A percentile compares a stretch with the other conserved stretches of the same genome.
Conservation (phyloP, 768 basidiomycete genomes). For the Tylopilus subfusipes region DNA sequence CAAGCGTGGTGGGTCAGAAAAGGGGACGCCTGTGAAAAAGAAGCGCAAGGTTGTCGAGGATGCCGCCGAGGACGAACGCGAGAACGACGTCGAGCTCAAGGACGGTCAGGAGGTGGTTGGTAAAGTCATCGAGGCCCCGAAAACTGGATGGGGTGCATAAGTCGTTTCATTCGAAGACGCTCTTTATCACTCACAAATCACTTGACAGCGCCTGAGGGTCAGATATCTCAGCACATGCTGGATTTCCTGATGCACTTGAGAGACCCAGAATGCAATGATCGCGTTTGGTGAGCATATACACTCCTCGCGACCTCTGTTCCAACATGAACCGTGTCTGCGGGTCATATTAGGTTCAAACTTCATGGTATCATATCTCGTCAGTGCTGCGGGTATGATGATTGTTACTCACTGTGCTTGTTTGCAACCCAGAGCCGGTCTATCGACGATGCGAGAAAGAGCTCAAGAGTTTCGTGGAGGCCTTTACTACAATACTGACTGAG, state of each 20-base stretch:
- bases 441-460: conserved; percentile 80
- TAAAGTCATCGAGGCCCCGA: conserved; percentile 75
- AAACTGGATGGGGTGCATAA: conserved; percentile 64
- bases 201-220: conserved; percentile 69
- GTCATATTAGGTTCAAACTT: conserved; percentile 76
- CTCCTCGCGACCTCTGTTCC: not conserved
- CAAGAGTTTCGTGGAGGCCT: conserved; percentile 74
- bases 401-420: not conserved
- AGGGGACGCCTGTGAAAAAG: conserved; percentile 21
- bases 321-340: not conserved
- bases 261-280: conserved; percentile 77
- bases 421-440: conserved; percentile 23
- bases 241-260: conserved; percentile 69
- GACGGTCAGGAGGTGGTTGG: conserved; percentile 75
- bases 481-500: conserved; percentile 64
- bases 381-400: not conserved
- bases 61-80: conserved; percentile 24
- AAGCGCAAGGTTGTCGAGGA: conserved; percentile 22
- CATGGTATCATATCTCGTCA: conserved; percentile 46
- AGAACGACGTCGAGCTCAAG: conserved; percentile 44
- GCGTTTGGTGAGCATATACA: conserved; percentile 58
- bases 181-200: not conserved
- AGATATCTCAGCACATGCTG: conserved; percentile 82
- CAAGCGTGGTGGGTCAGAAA: conserved; percentile 20
- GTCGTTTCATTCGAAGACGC: not conserved